Evolutionary conservation across 345 rosid genomes (phyloP).

Genomic region (Acer campestre): DNA sequence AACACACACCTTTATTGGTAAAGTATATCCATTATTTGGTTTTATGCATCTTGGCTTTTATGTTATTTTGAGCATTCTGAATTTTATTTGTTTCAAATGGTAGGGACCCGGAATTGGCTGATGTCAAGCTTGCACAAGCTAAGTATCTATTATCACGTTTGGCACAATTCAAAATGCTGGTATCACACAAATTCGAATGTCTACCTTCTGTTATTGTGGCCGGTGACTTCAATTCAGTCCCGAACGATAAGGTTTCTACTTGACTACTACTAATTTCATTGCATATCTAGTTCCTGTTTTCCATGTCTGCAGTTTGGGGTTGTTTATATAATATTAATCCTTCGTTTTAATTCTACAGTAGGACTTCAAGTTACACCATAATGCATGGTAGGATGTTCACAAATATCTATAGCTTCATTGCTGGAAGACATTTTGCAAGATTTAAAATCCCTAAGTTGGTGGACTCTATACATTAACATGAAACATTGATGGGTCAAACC

Average conservation of each 20-base stretch:
- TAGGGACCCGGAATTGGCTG: slow-evolving; percentile 94
- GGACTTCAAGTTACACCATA: not conserved
- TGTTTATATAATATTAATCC: not conserved
- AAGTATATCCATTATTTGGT: slow-evolving; percentile 1
- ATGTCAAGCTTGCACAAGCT: slow-evolving; percentile 97
- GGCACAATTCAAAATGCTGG: slow-evolving; percentile 56
- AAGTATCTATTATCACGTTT: slow-evolving; percentile 70
- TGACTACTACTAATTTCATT: not conserved
- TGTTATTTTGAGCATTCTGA: not conserved
- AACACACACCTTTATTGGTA: slow-evolving; percentile 94
- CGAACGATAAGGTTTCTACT: slow-evolving; percentile 68
- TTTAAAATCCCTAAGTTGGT: not conserved
- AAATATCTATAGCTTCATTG: not conserved
- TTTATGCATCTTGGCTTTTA: slow-evolving; percentile 5
- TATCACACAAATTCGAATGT: slow-evolving; percentile 62
- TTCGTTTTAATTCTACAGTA: not conserved
- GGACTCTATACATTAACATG: not conserved
- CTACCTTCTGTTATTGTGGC: slow-evolving; percentile 63
- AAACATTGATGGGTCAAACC: not conserved
- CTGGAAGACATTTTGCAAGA: not conserved
- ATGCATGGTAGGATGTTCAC: not conserved
- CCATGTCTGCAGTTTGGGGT: not conserved
- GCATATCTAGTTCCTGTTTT: not conserved
- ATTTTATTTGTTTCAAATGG: slow-evolving; percentile 13
- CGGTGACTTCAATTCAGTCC: slow-evolving; percentile 96